A percentile compares a stretch with the other conserved stretches of the same genome.
phyloP scores from a whole-genome alignment of 176 grass and related monocot genomes.

The Raddia guianensis region DNA sequence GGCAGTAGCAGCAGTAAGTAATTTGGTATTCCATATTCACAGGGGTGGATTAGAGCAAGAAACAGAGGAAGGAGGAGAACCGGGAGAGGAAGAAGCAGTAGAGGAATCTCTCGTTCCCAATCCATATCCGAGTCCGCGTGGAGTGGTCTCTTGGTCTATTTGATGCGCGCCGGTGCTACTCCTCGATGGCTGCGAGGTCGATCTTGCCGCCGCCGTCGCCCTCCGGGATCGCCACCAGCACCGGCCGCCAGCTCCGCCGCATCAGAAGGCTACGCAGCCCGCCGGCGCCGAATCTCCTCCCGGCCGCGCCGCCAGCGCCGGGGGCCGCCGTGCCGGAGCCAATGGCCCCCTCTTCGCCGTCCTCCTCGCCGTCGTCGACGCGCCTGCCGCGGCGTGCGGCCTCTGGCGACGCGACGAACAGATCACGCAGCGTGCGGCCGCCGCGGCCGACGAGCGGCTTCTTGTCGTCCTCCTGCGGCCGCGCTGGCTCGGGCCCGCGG shows the following conservation, averaged over 20 bases:
- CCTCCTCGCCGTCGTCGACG: not conserved
- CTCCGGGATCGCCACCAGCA: constrained; percentile 56
- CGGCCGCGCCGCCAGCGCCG: not conserved
- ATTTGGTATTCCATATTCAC: constrained; percentile 38
- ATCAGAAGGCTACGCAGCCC: constrained; percentile 53
- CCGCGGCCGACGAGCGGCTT: constrained; percentile 40
- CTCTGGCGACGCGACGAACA: constrained; percentile 70
- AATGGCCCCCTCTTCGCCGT: not conserved
- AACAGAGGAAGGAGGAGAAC: not conserved
- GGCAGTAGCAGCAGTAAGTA: too few species aligned
- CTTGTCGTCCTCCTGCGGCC: constrained; percentile 45
- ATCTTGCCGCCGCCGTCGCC: constrained; percentile 28
- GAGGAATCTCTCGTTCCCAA: not conserved
- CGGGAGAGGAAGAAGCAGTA: not conserved
- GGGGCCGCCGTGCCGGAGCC: not conserved
- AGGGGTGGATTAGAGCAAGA: not conserved
- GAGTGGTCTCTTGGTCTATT: not conserved
- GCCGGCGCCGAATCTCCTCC: constrained; percentile 37
- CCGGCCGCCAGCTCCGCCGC: constrained; percentile 63
- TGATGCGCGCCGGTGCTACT: not conserved
- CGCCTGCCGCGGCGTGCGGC: constrained; percentile 21
- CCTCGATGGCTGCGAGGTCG: constrained; percentile 44
- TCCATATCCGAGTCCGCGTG: not conserved
- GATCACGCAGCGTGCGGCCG: constrained; percentile 63
- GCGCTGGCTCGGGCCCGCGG: not conserved